A percentile compares a stretch with the other conserved stretches of the same genome.
phyloP scores from a whole-genome alignment of 2,329 filamentous ascomycete genomes.

The Hymenotorrendiella dingleyae region DNA sequence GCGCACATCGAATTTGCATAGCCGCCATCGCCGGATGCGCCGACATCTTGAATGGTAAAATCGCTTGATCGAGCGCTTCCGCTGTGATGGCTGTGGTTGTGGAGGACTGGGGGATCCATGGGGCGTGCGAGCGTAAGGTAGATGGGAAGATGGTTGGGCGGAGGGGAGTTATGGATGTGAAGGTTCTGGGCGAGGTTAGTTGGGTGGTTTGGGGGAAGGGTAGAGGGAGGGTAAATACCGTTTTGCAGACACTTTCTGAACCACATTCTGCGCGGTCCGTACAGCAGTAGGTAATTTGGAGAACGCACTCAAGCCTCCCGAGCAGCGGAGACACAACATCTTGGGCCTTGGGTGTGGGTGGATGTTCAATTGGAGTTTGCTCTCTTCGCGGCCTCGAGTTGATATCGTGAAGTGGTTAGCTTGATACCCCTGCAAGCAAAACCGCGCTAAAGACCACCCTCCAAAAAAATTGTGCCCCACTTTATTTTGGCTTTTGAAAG shows the following conservation, averaged over 20 bases:
- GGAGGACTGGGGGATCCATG: background rate
- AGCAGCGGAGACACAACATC: conserved; percentile 29
- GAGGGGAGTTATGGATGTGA: conserved; percentile 26
- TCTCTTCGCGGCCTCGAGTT: background rate
- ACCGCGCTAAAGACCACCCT: too few species aligned
- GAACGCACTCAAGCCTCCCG: conserved; percentile 18
- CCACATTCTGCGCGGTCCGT: conserved; percentile 7
- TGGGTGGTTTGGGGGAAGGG: background rate
- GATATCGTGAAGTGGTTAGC: background rate
- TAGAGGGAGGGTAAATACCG: conserved; percentile 14
- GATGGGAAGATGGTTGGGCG: conserved; percentile 24
- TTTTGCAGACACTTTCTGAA: conserved; percentile 12
- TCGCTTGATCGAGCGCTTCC: conserved; percentile 19
- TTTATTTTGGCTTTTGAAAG: too few species aligned
- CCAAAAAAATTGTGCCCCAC: too few species aligned
- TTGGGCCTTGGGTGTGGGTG: conserved; percentile 3
- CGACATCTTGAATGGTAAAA: conserved; percentile 26
- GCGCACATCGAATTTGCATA: conserved; percentile 30
- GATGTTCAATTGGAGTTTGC: background rate
- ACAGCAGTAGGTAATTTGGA: conserved; percentile 9
- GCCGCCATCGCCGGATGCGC: conserved; percentile 26
- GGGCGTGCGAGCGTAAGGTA: background rate
- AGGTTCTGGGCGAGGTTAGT: conserved; percentile 20
- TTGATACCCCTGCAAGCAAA: background rate
- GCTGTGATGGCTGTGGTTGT: conserved; percentile 1